Conservation (phyloP, 805 yeast genomes). For the Candida pini region DNA sequence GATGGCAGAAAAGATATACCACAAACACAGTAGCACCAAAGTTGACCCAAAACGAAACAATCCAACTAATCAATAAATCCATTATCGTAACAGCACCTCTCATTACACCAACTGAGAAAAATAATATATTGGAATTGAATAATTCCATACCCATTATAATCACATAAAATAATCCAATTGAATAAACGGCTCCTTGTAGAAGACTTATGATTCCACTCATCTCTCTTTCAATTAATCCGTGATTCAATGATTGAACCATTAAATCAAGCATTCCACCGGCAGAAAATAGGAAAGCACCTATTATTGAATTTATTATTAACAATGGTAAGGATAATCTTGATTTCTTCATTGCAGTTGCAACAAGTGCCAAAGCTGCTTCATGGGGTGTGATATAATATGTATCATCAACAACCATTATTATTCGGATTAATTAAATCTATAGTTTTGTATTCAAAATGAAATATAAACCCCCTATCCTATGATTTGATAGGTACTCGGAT, state of each 20-base stretch:
- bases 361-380: slow-evolving; percentile 79
- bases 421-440: neutral
- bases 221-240: slow-evolving; percentile 30
- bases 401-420: slow-evolving; percentile 31
- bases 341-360: slow-evolving; percentile 82
- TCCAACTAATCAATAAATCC: slow-evolving; percentile 62
- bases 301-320: slow-evolving; percentile 54
- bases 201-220: slow-evolving; percentile 51
- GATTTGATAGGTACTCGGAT: no score
- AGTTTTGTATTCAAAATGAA: no score
- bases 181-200: slow-evolving; percentile 57
- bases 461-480: no score
- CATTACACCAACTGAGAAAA: slow-evolving; percentile 61
- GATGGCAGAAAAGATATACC: slow-evolving; percentile 55
- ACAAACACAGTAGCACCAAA: slow-evolving; percentile 61
- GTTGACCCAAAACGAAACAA: slow-evolving; percentile 61
- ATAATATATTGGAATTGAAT: slow-evolving; percentile 68
- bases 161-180: slow-evolving; percentile 72
- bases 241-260: slow-evolving; percentile 47
- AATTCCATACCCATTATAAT: slow-evolving; percentile 71
- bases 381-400: slow-evolving; percentile 64
- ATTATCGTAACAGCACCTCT: slow-evolving; percentile 64
- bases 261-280: slow-evolving; percentile 70
- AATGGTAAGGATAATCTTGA: slow-evolving; percentile 59
- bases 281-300: slow-evolving; percentile 66